phyloP scores from a whole-genome alignment of 192 early-diverging fungal species.

The Tieghemiomyces parasiticus region DNA sequence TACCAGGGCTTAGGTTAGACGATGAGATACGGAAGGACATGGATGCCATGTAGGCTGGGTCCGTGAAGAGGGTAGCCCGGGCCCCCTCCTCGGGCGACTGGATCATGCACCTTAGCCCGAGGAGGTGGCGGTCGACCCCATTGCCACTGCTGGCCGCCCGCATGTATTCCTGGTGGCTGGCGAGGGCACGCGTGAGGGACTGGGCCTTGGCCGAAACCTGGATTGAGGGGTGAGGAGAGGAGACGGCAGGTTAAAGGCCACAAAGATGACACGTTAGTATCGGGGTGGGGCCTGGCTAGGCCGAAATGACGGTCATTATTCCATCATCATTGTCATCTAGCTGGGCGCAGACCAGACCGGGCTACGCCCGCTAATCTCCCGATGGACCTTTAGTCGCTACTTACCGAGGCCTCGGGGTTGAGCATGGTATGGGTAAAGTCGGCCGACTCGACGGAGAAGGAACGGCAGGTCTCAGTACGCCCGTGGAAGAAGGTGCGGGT shows the following conservation, averaged over 20 bases:
- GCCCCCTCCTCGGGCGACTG: conserved; percentile 36
- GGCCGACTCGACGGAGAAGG: conserved; percentile 58
- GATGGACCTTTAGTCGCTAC: too few species aligned
- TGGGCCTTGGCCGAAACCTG: conserved; percentile 27
- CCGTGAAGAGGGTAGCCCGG: conserved; percentile 60
- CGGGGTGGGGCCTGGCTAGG: too few species aligned
- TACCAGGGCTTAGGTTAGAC: conserved; percentile 61
- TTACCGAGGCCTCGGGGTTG: too few species aligned
- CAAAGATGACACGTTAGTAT: too few species aligned
- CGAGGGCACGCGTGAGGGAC: conserved; percentile 45
- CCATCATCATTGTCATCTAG: too few species aligned
- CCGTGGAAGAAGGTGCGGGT: conserved; percentile 61
- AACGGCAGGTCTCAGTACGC: conserved; percentile 84
- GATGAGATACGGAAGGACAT: conserved; percentile 73
- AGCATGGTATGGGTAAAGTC: conserved; percentile 55
- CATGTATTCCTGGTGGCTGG: conserved; percentile 57
- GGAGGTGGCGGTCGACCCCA: conserved; percentile 86
- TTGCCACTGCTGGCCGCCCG: conserved; percentile 54
- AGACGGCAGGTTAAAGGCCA: too few species aligned
- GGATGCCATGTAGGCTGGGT: conserved; percentile 61
- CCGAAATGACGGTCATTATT: too few species aligned
- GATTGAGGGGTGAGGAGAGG: conserved; percentile 54
- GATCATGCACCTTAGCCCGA: conserved; percentile 66
- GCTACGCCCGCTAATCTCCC: too few species aligned
- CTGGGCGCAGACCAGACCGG: too few species aligned